Conservation (phyloP, 164 flowering plant genomes). For the Chloranthus sessilifolius region DNA sequence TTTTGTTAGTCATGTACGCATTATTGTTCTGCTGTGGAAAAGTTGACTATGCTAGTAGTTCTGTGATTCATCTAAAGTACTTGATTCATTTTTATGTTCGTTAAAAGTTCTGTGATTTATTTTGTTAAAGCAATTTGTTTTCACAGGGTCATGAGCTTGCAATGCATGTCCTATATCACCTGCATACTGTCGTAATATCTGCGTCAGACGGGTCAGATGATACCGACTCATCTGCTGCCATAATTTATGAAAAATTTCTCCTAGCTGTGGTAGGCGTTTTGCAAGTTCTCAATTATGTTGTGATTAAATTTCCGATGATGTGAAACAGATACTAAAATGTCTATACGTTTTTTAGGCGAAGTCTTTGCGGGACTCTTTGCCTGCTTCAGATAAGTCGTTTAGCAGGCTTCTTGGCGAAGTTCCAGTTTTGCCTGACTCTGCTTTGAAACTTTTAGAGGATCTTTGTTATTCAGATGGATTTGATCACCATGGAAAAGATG, state of each 20-base stretch:
- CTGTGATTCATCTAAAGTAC: too few species aligned
- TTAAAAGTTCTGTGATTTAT: too few species aligned
- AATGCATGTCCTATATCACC: conserved; percentile 71
- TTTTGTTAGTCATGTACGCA: too few species aligned
- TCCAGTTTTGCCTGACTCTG: conserved; percentile 77
- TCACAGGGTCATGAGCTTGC: conserved; percentile 93
- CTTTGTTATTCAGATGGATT: conserved; percentile 56
- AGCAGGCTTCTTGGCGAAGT: conserved; percentile 93
- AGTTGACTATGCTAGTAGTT: too few species aligned
- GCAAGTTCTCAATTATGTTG: neutral
- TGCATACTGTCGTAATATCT: conserved; percentile 43
- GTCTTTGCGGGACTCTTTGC: conserved; percentile 68
- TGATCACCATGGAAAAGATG: conserved; percentile 41
- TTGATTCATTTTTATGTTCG: too few species aligned
- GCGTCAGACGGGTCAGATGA: conserved; percentile 25
- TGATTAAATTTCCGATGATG: neutral
- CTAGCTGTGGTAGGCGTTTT: conserved; percentile 58
- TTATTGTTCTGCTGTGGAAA: too few species aligned
- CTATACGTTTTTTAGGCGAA: conserved; percentile 53
- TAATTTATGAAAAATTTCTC: conserved; percentile 72
- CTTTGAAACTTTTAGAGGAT: conserved; percentile 63
- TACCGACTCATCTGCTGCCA: conserved; percentile 39
- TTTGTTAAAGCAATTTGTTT: too few species aligned
- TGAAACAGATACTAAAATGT: neutral
- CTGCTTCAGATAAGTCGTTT: conserved; percentile 91